Conservation (phyloP, 2,329 filamentous ascomycete species). For the Colletotrichum limetticola region DNA sequence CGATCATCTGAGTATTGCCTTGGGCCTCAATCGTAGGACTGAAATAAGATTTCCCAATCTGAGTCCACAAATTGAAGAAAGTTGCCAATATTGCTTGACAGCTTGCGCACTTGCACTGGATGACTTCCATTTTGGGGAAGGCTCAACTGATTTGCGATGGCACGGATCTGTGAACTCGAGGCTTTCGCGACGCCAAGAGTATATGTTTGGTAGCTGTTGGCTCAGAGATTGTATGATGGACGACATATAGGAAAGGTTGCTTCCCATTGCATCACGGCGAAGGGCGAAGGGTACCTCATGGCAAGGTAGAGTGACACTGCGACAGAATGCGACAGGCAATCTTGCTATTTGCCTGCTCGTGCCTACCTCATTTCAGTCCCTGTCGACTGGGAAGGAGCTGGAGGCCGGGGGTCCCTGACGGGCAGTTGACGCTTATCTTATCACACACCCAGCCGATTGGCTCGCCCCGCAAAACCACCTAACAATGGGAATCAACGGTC, state of each 20-base stretch:
- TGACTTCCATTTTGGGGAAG: conserved; percentile 45
- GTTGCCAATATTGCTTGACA: conserved; percentile 44
- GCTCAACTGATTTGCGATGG: too few relatives aligned
- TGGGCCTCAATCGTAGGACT: conserved; percentile 46
- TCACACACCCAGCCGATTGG: not conserved
- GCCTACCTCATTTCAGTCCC: not conserved
- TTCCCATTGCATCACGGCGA: not conserved
- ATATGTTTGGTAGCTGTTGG: too few relatives aligned
- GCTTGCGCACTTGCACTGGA: conserved; percentile 48
- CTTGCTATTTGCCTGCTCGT: not conserved
- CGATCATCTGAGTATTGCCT: conserved; percentile 37
- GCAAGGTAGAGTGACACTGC: not conserved
- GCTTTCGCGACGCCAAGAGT: not conserved
- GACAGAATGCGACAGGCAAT: not conserved
- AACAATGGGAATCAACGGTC: not conserved
- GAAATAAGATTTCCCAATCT: conserved; percentile 52
- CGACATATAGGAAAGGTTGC: not conserved
- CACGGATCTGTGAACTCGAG: not conserved
- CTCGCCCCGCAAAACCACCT: not conserved
- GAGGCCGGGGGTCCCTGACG: not conserved
- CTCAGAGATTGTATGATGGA: not conserved
- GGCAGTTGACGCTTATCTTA: not conserved
- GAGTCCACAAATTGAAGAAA: conserved; percentile 51
- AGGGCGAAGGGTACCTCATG: not conserved
- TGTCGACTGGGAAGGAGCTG: not conserved